Evolutionary conservation across 2,329 filamentous ascomycete species (phyloP).

Genomic region (Chaetoscypha palmicola): DNA sequence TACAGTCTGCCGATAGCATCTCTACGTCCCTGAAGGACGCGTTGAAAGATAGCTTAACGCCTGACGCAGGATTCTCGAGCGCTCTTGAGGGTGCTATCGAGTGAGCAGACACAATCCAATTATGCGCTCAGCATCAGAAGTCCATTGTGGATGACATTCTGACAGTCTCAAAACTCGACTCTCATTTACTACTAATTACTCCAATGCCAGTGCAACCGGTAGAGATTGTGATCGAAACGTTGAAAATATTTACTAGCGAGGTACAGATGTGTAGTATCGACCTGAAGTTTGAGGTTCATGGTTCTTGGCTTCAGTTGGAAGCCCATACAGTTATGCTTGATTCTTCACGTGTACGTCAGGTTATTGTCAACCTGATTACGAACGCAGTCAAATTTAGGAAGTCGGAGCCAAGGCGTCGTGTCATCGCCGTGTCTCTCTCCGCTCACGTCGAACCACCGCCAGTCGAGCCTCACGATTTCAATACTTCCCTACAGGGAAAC

Average conservation of each 20-base stretch:
- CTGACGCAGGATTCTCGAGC: conserved; percentile 37
- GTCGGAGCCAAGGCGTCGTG: conserved; percentile 49
- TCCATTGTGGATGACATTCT: conserved; percentile 57
- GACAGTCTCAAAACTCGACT: conserved; percentile 65
- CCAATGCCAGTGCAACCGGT: conserved; percentile 63
- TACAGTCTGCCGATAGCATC: conserved; percentile 72
- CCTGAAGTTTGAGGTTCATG: conserved; percentile 59
- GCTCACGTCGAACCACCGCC: conserved; percentile 30
- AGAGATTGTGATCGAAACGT: conserved; percentile 55
- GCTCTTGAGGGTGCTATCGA: conserved; percentile 53
- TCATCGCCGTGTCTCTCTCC: conserved; percentile 35
- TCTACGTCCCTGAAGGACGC: conserved; percentile 34
- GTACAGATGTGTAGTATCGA: conserved; percentile 58
- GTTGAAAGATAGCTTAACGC: conserved; percentile 22
- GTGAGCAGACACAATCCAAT: conserved; percentile 68
- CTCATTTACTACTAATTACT: conserved; percentile 60
- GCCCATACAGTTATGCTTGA: conserved; percentile 68
- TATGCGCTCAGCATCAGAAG: conserved; percentile 71
- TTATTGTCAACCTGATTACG: conserved; percentile 69
- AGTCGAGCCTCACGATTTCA: conserved; percentile 40
- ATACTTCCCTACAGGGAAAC: conserved; percentile 45
- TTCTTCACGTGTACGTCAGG: conserved; percentile 64
- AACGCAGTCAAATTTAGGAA: conserved; percentile 60
- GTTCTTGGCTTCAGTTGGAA: conserved; percentile 54
- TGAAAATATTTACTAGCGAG: conserved; percentile 74